Base-by-base conservation (phyloP, 2,329 filamentous ascomycete genomes). In the Scedosporium dehoogii region DNA sequence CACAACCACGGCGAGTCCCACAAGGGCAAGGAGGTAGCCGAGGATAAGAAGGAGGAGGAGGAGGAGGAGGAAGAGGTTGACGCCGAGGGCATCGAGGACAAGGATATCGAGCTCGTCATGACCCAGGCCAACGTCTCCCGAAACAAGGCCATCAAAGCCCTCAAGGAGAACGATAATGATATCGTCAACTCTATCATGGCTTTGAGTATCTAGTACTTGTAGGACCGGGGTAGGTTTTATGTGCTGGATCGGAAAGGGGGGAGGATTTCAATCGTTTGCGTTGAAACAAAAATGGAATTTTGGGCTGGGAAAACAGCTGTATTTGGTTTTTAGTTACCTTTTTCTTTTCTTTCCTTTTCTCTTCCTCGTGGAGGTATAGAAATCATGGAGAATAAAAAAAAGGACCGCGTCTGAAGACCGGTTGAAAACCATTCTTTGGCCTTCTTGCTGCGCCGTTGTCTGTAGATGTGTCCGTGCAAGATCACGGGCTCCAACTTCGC, bases 141-240 rank as follows among this genome's bases (percentile, higher is more conserved):
- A 78, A 97, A 96, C 82, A 97, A 97, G 87, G 94, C 94, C 65
- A 86, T 99, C 82, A 99, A 97, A 82, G 94, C 96, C 63, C 85
- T 99, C 74, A 92, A 92, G 83, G 94, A 97, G 83, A 99, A 99
- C 76, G 93, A 97, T 81, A 97, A 97, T 74, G 94, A 99, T 76
- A 99, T 99, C 81, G 94, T 99, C 83, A 99, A 99, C 85, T 97
- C 94, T 71, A 99, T 99, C 82, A 99, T 99, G 94, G 92, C 93
- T 70, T 81, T 99, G 76, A 92, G 89, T 82, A 87, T 91, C 83
- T 92, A 81, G 75, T 62, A 61, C 59, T 21, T 33, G 42, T 53
- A n/a, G 7, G 59, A 3, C 6, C 9, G 41, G 27, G 59, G 23
- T n/a, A 41, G 23, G 29, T 14, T 14, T 6, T 7, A 23, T 9